Evolutionary conservation across 306 rosid genomes (phyloP).

Genomic region (Astragalus membranaceus): DNA sequence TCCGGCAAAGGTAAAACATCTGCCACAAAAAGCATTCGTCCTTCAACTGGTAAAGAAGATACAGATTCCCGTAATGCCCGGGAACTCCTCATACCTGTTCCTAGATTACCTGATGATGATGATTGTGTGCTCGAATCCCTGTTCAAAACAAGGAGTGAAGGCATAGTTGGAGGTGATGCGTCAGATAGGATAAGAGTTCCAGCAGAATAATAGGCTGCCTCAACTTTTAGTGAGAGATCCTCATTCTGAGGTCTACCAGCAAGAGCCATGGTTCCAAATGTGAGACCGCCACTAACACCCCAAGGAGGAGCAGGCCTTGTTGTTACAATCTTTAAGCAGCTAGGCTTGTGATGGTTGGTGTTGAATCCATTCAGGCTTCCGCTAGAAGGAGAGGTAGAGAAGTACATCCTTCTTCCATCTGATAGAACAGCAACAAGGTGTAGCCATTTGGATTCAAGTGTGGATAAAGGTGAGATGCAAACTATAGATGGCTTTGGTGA

Average conservation of each 20-base stretch:
- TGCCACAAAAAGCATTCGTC: slow-evolving; percentile 94
- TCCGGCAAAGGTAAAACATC: slow-evolving; percentile 86
- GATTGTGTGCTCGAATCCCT: slow-evolving; percentile 71
- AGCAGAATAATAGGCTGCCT: slow-evolving; percentile 84
- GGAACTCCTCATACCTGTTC: slow-evolving; percentile 62
- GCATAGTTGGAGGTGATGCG: slow-evolving; percentile 76
- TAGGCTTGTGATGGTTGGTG: slow-evolving; percentile 62
- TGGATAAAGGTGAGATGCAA: slow-evolving; percentile 80
- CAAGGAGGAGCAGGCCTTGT: slow-evolving; percentile 97
- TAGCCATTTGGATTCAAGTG: slow-evolving; percentile 81
- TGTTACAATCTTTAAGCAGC: slow-evolving; percentile 84
- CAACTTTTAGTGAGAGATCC: slow-evolving; percentile 84
- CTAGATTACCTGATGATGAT: slow-evolving; percentile 47
- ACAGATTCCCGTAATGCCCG: slow-evolving; percentile 85
- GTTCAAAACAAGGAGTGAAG: slow-evolving; percentile 86
- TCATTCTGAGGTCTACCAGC: slow-evolving; percentile 81
- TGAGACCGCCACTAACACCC: slow-evolving; percentile 82
- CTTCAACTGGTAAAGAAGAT: slow-evolving; percentile 87
- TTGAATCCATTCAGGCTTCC: slow-evolving; percentile 75
- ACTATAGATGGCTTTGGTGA: slow-evolving; percentile 73
- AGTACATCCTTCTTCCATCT: slow-evolving; percentile 94
- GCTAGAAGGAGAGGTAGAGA: slow-evolving; percentile 85
- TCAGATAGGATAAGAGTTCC: slow-evolving; percentile 94
- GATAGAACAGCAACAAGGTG: slow-evolving; percentile 92
- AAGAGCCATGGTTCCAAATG: slow-evolving; percentile 82